Base-by-base conservation (phyloP, 139 green algal species). In the Chlamydomonas asymmetrica region DNA sequence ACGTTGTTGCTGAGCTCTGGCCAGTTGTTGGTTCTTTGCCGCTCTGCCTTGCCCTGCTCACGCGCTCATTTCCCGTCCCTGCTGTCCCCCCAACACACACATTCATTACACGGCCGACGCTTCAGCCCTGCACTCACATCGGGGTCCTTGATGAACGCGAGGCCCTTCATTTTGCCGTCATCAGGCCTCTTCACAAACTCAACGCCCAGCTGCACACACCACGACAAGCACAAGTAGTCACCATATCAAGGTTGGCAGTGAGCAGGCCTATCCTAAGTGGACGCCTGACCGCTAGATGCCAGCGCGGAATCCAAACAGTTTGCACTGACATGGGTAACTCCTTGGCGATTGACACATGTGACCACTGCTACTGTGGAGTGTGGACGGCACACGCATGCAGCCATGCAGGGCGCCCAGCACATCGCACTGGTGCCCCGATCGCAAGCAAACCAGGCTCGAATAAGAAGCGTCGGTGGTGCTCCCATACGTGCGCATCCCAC, bases 121-220 rank as follows among this genome's bases (percentile, higher is more conserved):
- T 27, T 32, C 23, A 66, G n/a, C 23, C 59, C 27, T 38, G 22
- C 63, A 54, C 88, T 91, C 4, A 80, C 74, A 63, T 92, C 86
- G 4, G 90, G 89, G 73, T 95, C 92, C 63, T 91, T 89, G 70
- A 96, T 90, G 65, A 96, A 97, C 1, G 92, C 92, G 18, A 95
- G 73, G 71, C 85, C 80, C 81, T 91, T 92, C 91, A 96, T 94
- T 57, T 86, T 94, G 39, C 94, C 94, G 49, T 91, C 95, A 57
- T 97, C 64, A 0, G 95, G 95, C 71, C 74, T 83, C 88, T 98
- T 98, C 39, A 94, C 85, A 87, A 98, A 98, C 66, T 91, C 69
- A 0, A 98, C 92, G 8, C 92, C 92, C 35, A 97, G 76, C 75
- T n/a, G n/a, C n/a, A n/a, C n/a, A n/a, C n/a, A n/a, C n/a, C n/a